Conservation (phyloP, 306 rosid genomes). For the Medicago lupulina region DNA sequence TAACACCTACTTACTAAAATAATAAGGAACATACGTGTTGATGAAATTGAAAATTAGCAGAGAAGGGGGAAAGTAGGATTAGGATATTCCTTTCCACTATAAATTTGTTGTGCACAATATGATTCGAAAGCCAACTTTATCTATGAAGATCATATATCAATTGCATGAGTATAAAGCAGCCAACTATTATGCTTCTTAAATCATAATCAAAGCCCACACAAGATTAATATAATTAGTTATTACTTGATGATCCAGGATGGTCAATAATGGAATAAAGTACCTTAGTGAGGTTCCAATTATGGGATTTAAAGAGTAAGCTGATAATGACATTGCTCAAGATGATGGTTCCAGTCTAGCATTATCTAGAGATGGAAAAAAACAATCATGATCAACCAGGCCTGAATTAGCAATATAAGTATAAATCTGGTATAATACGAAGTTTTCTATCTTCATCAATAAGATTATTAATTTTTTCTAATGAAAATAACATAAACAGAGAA, state of each 20-base stretch:
- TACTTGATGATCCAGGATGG: slow-evolving; percentile 35
- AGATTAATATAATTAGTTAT: slow-evolving; percentile 34
- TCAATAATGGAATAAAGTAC: slow-evolving; percentile 48
- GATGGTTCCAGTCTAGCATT: slow-evolving; percentile 36
- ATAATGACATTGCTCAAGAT: slow-evolving; percentile 44
- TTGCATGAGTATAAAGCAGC: slow-evolving; percentile 48
- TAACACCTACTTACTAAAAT: slow-evolving; percentile 38
- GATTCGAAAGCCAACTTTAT: slow-evolving; percentile 45
- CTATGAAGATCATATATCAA: slow-evolving; percentile 39
- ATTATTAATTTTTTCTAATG: too few relatives aligned
- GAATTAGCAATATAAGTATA: too few relatives aligned
- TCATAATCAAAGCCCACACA: slow-evolving; percentile 46
- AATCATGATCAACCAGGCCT: slow-evolving; percentile 14
- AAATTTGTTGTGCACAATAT: slow-evolving; percentile 43
- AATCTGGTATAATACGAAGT: too few relatives aligned
- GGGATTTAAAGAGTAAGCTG: slow-evolving; percentile 42
- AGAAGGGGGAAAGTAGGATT: slow-evolving; percentile 47
- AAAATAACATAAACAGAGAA: too few relatives aligned
- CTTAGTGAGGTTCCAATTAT: slow-evolving; percentile 50
- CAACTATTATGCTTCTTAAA: slow-evolving; percentile 34
- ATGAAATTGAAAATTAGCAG: slow-evolving; percentile 41
- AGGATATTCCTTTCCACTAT: slow-evolving; percentile 55
- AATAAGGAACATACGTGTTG: slow-evolving; percentile 27
- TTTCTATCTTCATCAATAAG: too few relatives aligned
- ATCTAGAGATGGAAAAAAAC: slow-evolving; percentile 1